Evolutionary conservation across 495 filamentous ascomycete genomes (phyloP), one percentile per base, ranked within the genome.

Genomic region (Neurospora sp.): DNA sequence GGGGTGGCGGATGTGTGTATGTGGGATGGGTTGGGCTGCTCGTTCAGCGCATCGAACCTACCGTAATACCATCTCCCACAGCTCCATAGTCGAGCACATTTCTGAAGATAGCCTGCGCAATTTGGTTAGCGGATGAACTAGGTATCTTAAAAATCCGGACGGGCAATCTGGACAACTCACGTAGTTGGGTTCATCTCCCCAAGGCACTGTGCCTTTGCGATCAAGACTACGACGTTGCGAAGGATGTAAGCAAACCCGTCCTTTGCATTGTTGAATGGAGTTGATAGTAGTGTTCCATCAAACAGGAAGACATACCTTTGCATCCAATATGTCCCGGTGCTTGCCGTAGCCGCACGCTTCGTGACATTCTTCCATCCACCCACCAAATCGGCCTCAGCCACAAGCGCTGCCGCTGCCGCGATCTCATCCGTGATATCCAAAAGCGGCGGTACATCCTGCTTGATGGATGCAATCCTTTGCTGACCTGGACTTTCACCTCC

Each of bases 71-170:
- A 72, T 94, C 90, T 80, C 89, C 89, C 85, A 69, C 31, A 31
- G 43, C 34, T 73, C 71, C 40, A 77, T 87, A 94, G 76, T 96
- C 93, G 82, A 87, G 90, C 38, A 97, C 93, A 79, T 97, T 95
- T 36, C 93, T 90, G 78, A 88, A 96, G 36, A 96, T 85, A 77
- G 38, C 21, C 59, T 74, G 70, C 69, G 3, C 66, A 92, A 84
- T 91, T 84, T 42, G 40, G 40, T 42, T 42, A 42, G 15, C 0
- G 40, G 0, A 42, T 42, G 40, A 42, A 42, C 40, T 42, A 42
- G 2, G 5, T n/a, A n/a, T n/a, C n/a, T 42, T 42, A 4, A 2
- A 42, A 1, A 42, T 42, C 39, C 39, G 39, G 39, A 42, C 39
- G 39, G 15, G 13, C 39, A 39, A 39, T 39, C 39, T 39, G 9